phyloP scores from a whole-genome alignment of 2,329 filamentous ascomycete genomes.

The Ophiocordyceps robertsii region DNA sequence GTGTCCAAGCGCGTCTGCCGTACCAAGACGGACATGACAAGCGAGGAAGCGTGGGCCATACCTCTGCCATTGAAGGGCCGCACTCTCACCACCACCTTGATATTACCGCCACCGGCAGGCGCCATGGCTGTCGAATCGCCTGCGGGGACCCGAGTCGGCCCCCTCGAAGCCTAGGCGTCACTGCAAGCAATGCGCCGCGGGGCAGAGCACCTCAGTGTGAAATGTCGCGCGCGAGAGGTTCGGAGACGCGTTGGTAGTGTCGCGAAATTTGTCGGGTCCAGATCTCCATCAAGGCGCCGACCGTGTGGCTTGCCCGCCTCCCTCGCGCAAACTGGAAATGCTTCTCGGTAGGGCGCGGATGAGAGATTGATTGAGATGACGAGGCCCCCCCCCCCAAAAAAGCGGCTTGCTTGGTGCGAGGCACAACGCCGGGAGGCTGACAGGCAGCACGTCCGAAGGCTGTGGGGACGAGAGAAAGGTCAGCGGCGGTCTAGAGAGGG shows the following conservation, averaged over 20 bases:
- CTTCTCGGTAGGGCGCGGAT: no score
- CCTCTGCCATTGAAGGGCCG: conserved; percentile 94
- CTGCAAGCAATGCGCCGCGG: conserved; percentile 13
- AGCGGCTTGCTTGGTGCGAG: not conserved
- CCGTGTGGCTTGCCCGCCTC: no score
- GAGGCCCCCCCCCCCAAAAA: not conserved
- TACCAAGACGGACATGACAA: not conserved
- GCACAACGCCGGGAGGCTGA: not conserved
- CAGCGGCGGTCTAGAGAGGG: not conserved
- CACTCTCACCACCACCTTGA: conserved; percentile 97
- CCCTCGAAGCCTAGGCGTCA: conserved; percentile 13
- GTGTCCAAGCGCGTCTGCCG: not conserved
- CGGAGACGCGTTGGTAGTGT: not conserved
- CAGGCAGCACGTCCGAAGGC: not conserved
- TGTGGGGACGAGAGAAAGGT: not conserved
- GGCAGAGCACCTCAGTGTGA: conserved; percentile 3
- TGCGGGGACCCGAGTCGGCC: conserved; percentile 22
- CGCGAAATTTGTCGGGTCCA: not conserved
- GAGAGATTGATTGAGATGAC: not conserved
- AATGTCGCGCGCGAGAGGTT: not conserved
- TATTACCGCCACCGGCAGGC: conserved; percentile 73
- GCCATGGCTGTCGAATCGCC: conserved; percentile 19
- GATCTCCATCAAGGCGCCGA: no score
- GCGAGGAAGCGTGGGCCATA: conserved; percentile 20
- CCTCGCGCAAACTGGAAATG: no score